Evolutionary conservation across 148 eudicot genomes (phyloP), one percentile per base, ranked within the genome.

Genomic region (Persicaria tinctoria): DNA sequence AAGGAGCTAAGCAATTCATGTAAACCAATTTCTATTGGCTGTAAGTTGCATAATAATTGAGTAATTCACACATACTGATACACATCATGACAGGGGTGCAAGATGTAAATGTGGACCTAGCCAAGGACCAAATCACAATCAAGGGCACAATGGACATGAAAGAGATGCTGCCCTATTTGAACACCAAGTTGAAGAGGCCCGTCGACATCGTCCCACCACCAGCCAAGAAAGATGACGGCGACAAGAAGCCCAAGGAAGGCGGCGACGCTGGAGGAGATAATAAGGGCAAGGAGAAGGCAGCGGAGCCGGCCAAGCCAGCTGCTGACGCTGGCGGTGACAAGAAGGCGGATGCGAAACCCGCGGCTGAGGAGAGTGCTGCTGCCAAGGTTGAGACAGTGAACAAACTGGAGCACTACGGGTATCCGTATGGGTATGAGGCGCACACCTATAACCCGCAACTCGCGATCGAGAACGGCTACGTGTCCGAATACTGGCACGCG

Each of bases 121-220:
- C 77, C 46, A 92, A 87, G 69, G 95, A 92, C 75, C 46, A 73
- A 63, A 84, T 88, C 79, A 89, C 91, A 57, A 79, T 85, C 2
- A 90, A 84, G 63, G 97, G 97, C 49, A 84, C 89, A 12, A 88
- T 89, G 93, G 78, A 92, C 71, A 79, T 86, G 80, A 89, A 88
- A 79, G 89, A 88, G n/a, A 88, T 92, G 41, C 75, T 80, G 14
- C 82, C 89, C 1, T 90, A 86, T 83, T 76, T 92, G 59, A 88
- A 87, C 68, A 75, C 82, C 3, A 92, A 92, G 73, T 77, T 90
- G 49, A 92, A 87, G 79, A 84, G 86, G 78, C n/a, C 66, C 2
- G 86, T 92, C 9, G 97, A 90, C 56, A 66, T 90, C 51, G 86
- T 82, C 57, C 83, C 82, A 1, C 55, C 84, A 3, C 83, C 93